phyloP scores from a whole-genome alignment of 164 flowering plant species.

The Umbilicus rupestris region DNA sequence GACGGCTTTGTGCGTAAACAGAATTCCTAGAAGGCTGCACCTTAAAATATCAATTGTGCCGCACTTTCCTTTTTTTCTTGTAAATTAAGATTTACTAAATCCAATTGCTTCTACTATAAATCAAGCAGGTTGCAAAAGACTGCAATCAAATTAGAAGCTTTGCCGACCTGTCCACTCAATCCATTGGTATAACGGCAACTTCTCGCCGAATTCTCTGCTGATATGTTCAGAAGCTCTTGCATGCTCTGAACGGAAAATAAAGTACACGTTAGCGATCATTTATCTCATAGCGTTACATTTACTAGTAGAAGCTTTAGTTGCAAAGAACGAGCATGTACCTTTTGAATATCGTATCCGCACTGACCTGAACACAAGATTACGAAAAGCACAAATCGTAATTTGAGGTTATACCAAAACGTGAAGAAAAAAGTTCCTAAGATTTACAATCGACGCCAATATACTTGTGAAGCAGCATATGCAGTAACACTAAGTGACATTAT shows the following conservation, averaged over 20 bases:
- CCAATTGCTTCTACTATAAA: not conserved
- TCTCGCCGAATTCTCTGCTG: constrained; percentile 23
- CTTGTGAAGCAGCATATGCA: not conserved
- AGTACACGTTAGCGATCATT: not conserved
- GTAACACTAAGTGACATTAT: not conserved
- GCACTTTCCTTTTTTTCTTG: not conserved
- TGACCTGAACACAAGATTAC: constrained; percentile 34
- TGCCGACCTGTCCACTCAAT: constrained; percentile 26
- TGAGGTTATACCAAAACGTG: not conserved
- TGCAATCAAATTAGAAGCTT: not conserved
- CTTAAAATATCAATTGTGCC: not conserved
- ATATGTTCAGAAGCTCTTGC: constrained; percentile 37
- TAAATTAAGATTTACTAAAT: not conserved
- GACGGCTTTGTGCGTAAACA: not conserved
- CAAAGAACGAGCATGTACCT: constrained; percentile 28
- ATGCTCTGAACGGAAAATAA: constrained; percentile 35
- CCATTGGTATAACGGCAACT: constrained; percentile 14
- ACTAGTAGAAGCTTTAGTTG: not conserved
- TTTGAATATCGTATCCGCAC: constrained; percentile 59
- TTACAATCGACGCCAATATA: too few relatives aligned
- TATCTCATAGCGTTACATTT: not conserved
- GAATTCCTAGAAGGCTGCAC: not conserved
- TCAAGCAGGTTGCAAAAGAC: not conserved
- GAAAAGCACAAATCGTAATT: not conserved
- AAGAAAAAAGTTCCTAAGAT: not conserved